Evolutionary conservation across 2,329 filamentous ascomycete species (phyloP), one percentile per base, ranked within the genome.

Genomic region (Fusarium metavorans): DNA sequence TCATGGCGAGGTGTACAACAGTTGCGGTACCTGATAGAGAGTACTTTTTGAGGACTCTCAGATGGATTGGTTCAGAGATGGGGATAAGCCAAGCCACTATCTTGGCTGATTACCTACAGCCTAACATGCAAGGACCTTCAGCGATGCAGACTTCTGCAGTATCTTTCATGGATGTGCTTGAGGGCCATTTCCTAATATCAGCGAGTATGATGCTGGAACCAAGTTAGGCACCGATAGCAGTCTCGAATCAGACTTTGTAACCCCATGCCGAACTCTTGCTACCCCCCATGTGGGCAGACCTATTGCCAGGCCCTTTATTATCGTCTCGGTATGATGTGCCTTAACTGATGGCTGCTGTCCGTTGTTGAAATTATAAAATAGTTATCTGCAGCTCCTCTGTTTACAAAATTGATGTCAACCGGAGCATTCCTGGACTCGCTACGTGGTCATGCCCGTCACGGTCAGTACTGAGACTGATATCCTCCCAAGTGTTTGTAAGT

Each of bases 401-500:
- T 10, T 39, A 25, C 34, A 58, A 30, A 41, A 58, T 58, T 5
- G 56, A 58, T 5, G 56, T 58, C 10, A 58, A 10, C 3, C 56
- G 56, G 16, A 58, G 34, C 56, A 58, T 58, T 13, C 56, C 56
- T 5, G 20, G 20, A 18, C 56, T 58, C 6, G 56, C 35, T 7
- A 5, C 23, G 37, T 58, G 56, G 9, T 58, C 56, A 58, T 58
- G 56, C 11, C 52, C 64, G 6, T 77, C 76, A 7, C 72, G 68
- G 52, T 80, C 77, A 4, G 77, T 78, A 48, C 70, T 77, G 13
- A 63, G 34, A 32, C 70, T 77, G 6, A 80, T 66, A 23, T 75
- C 72, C 52, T 77, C 70, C 77, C 80, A 81, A 4, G 39, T 52
- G 23, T 75, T 70, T 8, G 75, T 34, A 20, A 82, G 61, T 32